These are phyloP conservation scores for Leccinum proliferum DNA, from an alignment of 1,284 basidiomycete species.

Conservation along the genomic window DNA sequence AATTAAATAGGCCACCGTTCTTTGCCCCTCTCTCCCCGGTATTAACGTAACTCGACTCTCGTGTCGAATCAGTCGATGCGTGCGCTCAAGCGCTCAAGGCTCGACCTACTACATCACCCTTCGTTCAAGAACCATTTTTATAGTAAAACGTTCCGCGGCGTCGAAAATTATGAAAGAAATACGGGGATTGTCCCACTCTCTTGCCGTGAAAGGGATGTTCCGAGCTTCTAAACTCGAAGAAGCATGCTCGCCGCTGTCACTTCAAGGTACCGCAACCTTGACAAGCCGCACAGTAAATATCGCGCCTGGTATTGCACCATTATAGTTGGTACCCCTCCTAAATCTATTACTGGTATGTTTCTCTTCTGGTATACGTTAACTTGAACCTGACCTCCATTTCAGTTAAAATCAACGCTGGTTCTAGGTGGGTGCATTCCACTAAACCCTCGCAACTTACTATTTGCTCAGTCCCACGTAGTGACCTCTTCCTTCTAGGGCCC, in stretches of 20 bases:
- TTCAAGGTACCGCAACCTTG: not conserved
- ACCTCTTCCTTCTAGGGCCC: not conserved
- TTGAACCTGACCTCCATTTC: not conserved
- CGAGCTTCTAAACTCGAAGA: not conserved
- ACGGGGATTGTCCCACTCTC: not conserved
- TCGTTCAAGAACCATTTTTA: not conserved
- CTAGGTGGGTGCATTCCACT: not conserved
- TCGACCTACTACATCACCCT: not conserved
- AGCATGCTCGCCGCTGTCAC: not conserved
- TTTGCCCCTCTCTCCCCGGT: not conserved
- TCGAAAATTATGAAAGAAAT: not conserved
- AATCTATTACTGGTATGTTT: not conserved
- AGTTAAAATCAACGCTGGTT: not conserved
- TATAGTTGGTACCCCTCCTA: not conserved
- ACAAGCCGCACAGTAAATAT: not conserved
- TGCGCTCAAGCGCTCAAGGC: no score
- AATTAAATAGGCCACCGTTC: slow-evolving; percentile 13
- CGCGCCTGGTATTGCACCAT: not conserved
- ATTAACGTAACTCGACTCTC: not conserved
- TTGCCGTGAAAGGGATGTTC: not conserved
- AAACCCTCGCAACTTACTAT: not conserved
- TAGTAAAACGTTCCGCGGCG: not conserved
- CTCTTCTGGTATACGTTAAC: not conserved
- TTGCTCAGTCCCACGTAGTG: not conserved
- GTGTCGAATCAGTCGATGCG: no score